These are phyloP conservation scores for Pelagomonas calceolata DNA, from an alignment of 108 stramenopile genomes.

Conservation along the genomic window DNA sequence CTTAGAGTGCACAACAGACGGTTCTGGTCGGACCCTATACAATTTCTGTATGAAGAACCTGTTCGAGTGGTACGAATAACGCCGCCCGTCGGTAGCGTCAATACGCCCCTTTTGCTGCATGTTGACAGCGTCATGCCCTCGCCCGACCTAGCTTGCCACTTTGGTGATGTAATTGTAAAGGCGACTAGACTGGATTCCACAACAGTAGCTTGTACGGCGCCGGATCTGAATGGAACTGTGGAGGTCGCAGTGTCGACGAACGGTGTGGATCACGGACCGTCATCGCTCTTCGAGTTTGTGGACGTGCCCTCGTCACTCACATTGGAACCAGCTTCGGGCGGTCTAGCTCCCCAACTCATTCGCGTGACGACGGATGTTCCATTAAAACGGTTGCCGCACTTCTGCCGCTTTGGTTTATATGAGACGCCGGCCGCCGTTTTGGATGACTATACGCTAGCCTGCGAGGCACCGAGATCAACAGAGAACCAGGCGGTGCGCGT, in stretches of 20 bases:
- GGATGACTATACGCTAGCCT: neutral
- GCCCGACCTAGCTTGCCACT: neutral
- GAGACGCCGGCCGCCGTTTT: neutral
- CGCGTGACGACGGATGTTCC: too few relatives aligned
- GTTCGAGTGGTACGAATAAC: neutral
- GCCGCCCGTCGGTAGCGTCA: constrained; percentile 5
- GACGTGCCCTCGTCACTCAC: neutral
- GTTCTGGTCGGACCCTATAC: constrained; percentile 4
- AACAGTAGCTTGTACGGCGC: neutral
- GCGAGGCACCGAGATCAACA: neutral
- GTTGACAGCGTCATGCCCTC: neutral
- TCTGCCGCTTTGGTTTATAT: neutral
- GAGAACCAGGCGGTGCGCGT: too few relatives aligned
- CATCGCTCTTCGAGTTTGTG: neutral
- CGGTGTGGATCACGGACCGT: neutral
- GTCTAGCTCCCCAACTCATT: too few relatives aligned
- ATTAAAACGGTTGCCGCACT: neutral
- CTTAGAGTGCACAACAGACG: neutral
- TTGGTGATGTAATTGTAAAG: neutral
- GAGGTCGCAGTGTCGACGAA: neutral
- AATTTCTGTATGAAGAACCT: constrained; percentile 4
- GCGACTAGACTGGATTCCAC: neutral
- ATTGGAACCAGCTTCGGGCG: neutral
- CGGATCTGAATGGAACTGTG: neutral
- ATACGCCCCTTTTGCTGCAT: neutral